Percentiles rank a stretch among this genome's conserved stretches.
Evolutionary conservation across 2,329 filamentous ascomycete genomes (phyloP).

Genomic region (Cadophora luteo-olivacea): DNA sequence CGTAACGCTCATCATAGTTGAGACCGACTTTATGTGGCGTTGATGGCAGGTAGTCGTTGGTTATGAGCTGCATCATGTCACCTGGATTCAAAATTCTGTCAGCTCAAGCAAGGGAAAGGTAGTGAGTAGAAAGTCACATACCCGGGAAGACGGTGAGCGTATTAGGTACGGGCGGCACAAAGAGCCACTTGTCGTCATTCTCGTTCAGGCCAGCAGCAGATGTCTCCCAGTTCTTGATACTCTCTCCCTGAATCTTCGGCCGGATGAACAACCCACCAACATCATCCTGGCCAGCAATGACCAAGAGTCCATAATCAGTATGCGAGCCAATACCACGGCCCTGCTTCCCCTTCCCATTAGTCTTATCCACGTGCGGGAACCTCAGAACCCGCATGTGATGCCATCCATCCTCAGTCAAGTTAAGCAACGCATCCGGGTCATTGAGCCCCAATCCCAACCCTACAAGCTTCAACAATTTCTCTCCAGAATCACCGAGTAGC

Average conservation of each 20-base stretch:
- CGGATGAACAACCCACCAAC: slow-evolving; percentile 58
- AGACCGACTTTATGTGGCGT: slow-evolving; percentile 59
- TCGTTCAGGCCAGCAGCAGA: slow-evolving; percentile 5
- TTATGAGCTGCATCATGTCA: slow-evolving; percentile 60
- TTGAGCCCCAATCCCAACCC: not conserved
- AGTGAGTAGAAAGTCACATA: not conserved
- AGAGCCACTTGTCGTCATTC: slow-evolving; percentile 2
- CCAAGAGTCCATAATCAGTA: slow-evolving; percentile 56
- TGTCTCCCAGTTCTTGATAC: slow-evolving; percentile 51
- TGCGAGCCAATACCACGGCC: slow-evolving; percentile 59
- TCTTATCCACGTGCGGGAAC: slow-evolving; percentile 46
- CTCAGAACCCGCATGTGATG: slow-evolving; percentile 57
- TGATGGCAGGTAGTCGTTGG: slow-evolving; percentile 52
- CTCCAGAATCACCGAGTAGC: not conserved
- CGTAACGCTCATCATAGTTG: slow-evolving; percentile 54
- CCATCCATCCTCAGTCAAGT: slow-evolving; percentile 52
- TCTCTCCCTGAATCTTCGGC: slow-evolving; percentile 50
- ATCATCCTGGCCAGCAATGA: slow-evolving; percentile 57
- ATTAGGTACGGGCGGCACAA: not conserved
- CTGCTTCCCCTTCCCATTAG: slow-evolving; percentile 56
- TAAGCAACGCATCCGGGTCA: not conserved
- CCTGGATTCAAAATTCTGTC: slow-evolving; percentile 41
- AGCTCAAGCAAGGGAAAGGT: not conserved
- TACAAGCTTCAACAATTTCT: not conserved
- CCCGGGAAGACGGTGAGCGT: not conserved